Base-by-base conservation (phyloP, 2,329 filamentous ascomycete species). In the Alternaria alternata region DNA sequence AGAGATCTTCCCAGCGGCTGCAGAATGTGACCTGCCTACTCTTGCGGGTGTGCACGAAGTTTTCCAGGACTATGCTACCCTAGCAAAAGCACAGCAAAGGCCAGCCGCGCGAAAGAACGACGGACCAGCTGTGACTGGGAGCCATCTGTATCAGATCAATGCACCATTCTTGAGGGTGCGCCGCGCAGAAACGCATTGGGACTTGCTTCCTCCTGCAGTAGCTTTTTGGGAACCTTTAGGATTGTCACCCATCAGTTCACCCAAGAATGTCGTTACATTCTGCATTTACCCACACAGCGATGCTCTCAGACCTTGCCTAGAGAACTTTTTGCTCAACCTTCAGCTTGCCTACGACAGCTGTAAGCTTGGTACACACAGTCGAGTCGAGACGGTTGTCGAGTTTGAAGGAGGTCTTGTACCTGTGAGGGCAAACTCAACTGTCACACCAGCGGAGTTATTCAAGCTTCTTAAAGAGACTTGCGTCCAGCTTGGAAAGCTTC, bases 221-320 rank as follows among this genome's bases (percentile, higher is more conserved):
- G 81, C 85, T 1, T 96, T 95, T 71, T 96, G 92, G 93, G 92
- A 95, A 72, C 88, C 89, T 47, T 81, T 96, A 18, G 91, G 91
- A 0, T 83, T 96, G 2, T 87, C 87, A 2, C 92, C 92, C 4
- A 87, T 87, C 8, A 87, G 87, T 59, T 90, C 91, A 0, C 72
- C 82, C 7, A 96, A 96, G 75, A 87, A 94, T 62, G 81, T 95
- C 30, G 84, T 85, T 36, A 86, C 88, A 0, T 85, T 92, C 48
- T 92, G 90, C 71, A 81, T 95, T 2, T 91, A 89, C 64, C 91
- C 92, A 0, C 82, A 85, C 51, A 86, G 87, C 68, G 85, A 86
- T 28, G 88, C 89, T 1, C 80, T 94, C 68, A 77, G 81, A 38
- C 85, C 88, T 43, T 86, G 87, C 49, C 85, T 88, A 6, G 80